These are phyloP conservation scores for Pleoardoris graminearum DNA, from an alignment of 2,329 filamentous ascomycete species.

Conservation along the genomic window DNA sequence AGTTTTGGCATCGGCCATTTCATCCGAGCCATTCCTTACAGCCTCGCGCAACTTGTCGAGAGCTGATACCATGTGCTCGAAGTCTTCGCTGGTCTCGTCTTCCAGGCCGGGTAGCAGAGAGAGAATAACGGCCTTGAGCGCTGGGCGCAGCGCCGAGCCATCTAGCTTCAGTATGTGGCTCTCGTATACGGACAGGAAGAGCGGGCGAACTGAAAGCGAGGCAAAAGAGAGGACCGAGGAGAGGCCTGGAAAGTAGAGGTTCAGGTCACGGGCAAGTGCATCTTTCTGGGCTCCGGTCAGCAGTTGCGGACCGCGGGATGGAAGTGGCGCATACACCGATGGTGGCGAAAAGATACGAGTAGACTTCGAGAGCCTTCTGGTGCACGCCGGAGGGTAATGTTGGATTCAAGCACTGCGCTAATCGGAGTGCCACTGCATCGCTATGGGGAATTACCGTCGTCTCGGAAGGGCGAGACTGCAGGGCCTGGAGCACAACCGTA, in stretches of 20 bases:
- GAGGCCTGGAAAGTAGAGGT: constrained; percentile 86
- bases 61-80: constrained; percentile 80
- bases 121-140: constrained; percentile 86
- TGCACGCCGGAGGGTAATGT: constrained; percentile 93
- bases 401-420: constrained; percentile 94
- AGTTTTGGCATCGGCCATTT: constrained; percentile 45
- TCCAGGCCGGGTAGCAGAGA: constrained; percentile 90
- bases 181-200: constrained; percentile 84
- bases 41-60: constrained; percentile 75
- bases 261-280: constrained; percentile 77
- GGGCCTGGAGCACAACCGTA: constrained; percentile 60
- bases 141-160: constrained; percentile 73
- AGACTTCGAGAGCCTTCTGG: constrained; percentile 95
- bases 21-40: constrained; percentile 58
- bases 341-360: constrained; percentile 82
- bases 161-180: constrained; percentile 75
- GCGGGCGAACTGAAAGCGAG: constrained; percentile 83
- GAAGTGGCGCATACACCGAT: constrained; percentile 64
- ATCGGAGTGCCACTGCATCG: constrained; percentile 79
- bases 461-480: constrained; percentile 80
- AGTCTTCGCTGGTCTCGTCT: constrained; percentile 96
- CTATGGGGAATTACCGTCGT: constrained; percentile 79
- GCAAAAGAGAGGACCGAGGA: constrained; percentile 91
- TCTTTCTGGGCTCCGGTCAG: constrained; percentile 57
- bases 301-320: constrained; percentile 13